Percentiles rank a stretch among this genome's conserved stretches.
phyloP scores from a whole-genome alignment of 2,329 filamentous ascomycete species.

The Trichoderma cornu-damae region DNA sequence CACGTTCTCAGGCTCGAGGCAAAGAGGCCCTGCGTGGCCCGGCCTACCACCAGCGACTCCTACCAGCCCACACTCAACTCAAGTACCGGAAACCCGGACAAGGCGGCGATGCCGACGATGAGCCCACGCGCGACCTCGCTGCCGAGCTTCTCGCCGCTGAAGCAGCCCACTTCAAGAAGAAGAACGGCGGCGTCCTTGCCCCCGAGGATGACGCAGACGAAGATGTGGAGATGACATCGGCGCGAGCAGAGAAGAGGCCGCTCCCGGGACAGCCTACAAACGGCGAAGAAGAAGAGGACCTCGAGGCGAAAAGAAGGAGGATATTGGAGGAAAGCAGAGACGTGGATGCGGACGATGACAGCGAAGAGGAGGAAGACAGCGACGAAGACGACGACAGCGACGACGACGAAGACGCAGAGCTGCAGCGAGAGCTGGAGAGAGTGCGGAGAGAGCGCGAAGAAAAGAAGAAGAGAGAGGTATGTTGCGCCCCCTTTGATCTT shows the following conservation, averaged over 20 bases:
- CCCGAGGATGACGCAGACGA: slow-evolving; percentile 50
- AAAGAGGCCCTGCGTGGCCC: slow-evolving; percentile 92
- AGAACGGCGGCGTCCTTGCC: slow-evolving; percentile 50
- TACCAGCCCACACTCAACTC: slow-evolving; percentile 87
- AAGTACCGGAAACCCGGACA: slow-evolving; percentile 86
- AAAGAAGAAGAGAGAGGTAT: slow-evolving; percentile 37
- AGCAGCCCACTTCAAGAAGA: slow-evolving; percentile 80
- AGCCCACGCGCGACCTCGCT: slow-evolving; percentile 70
- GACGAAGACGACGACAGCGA: slow-evolving; percentile 44
- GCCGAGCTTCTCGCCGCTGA: slow-evolving; percentile 88
- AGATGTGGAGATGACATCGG: slow-evolving; percentile 35
- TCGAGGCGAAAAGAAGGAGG: slow-evolving; percentile 75
- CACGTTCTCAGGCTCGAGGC: slow-evolving; percentile 65
- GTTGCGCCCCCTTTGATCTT: neutral
- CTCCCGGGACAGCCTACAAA: slow-evolving; percentile 23
- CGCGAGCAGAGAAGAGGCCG: slow-evolving; percentile 52
- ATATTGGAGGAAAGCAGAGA: slow-evolving; percentile 84
- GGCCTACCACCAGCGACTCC: slow-evolving; percentile 91
- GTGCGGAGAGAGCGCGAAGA: slow-evolving; percentile 70
- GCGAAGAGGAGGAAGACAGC: slow-evolving; percentile 53
- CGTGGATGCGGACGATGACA: slow-evolving; percentile 70
- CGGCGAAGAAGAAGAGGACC: slow-evolving; percentile 53
- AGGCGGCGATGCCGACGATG: slow-evolving; percentile 69
- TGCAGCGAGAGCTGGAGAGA: slow-evolving; percentile 90
- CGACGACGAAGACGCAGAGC: slow-evolving; percentile 64